Conservation (phyloP, 495 filamentous ascomycete genomes). For the Bryoglossum gracile region DNA sequence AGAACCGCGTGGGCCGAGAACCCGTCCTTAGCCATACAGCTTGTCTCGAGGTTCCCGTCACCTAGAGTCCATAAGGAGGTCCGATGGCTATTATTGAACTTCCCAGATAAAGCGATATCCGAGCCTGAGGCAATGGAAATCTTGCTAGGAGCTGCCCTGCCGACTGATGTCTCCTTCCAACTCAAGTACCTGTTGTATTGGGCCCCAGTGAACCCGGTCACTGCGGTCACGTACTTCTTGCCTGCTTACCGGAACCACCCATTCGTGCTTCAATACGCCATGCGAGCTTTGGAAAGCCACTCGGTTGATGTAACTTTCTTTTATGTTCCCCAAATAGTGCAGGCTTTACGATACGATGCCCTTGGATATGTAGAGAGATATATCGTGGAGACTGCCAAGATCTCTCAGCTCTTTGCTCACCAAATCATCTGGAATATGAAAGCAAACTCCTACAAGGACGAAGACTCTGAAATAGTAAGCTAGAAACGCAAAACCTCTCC, state of each 20-base stretch:
- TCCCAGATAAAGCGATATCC: constrained; percentile 69
- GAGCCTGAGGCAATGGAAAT: constrained; percentile 78
- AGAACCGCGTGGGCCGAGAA: constrained; percentile 79
- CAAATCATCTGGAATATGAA: constrained; percentile 99
- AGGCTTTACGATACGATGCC: constrained; percentile 89
- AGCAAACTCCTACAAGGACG: constrained; percentile 95
- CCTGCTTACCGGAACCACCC: constrained; percentile 92
- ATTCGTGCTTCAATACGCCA: constrained; percentile 93
- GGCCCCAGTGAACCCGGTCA: constrained; percentile 88
- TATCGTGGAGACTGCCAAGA: constrained; percentile 90
- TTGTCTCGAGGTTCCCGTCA: constrained; percentile 71
- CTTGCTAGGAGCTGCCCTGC: constrained; percentile 67
- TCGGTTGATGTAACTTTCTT: constrained; percentile 96
- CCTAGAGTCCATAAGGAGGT: constrained; percentile 64
- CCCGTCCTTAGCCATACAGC: constrained; percentile 75
- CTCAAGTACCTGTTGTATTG: constrained; percentile 94
- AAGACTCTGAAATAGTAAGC: constrained; percentile 80
- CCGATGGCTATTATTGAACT: constrained; percentile 69
- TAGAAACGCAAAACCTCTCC: neutral
- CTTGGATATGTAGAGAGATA: constrained; percentile 95
- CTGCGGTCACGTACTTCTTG: constrained; percentile 86
- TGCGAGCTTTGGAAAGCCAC: constrained; percentile 89
- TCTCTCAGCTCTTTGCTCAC: constrained; percentile 94
- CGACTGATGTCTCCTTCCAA: constrained; percentile 72
- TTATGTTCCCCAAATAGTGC: constrained; percentile 96